Percentiles rank a stretch among this genome's conserved stretches.
Evolutionary conservation across 495 filamentous ascomycete species (phyloP).

Genomic region (Daldinia bambusicola): DNA sequence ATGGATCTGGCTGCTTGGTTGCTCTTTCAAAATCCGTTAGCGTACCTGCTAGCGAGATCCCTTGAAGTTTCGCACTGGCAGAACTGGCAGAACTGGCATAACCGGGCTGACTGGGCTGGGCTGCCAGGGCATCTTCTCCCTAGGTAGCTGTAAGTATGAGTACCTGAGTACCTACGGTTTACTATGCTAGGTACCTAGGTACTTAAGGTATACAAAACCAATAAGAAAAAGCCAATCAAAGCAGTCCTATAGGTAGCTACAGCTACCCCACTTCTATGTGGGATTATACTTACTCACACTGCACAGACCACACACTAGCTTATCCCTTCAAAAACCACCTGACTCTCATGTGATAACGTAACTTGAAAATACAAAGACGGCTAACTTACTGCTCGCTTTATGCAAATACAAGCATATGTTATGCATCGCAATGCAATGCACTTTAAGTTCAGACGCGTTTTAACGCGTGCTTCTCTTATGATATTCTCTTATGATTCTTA

Average conservation of each 20-base stretch:
- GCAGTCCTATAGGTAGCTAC: neutral
- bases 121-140: too few species aligned
- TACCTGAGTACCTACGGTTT: too few species aligned
- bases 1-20: constrained; percentile 44
- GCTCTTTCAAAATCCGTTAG: constrained; percentile 40
- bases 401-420: neutral
- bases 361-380: constrained; percentile 1
- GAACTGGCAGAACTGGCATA: constrained; percentile 1
- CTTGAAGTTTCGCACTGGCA: constrained; percentile 11
- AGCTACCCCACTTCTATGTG: neutral
- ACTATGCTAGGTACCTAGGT: too few species aligned
- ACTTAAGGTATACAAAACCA: too few species aligned
- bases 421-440: neutral
- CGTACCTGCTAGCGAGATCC: constrained; percentile 34
- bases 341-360: constrained; percentile 46
- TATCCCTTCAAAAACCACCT: constrained; percentile 25
- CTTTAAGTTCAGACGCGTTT: constrained; percentile 2
- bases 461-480: neutral
- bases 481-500: too few species aligned
- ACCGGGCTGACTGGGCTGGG: neutral
- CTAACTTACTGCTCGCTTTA: neutral
- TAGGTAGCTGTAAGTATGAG: too few species aligned
- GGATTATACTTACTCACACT: neutral
- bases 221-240: constrained; percentile 22
- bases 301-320: constrained; percentile 24